These are phyloP conservation scores for Ogataea trehalophila DNA, from an alignment of 805 yeast genomes.

Conservation along the genomic window DNA sequence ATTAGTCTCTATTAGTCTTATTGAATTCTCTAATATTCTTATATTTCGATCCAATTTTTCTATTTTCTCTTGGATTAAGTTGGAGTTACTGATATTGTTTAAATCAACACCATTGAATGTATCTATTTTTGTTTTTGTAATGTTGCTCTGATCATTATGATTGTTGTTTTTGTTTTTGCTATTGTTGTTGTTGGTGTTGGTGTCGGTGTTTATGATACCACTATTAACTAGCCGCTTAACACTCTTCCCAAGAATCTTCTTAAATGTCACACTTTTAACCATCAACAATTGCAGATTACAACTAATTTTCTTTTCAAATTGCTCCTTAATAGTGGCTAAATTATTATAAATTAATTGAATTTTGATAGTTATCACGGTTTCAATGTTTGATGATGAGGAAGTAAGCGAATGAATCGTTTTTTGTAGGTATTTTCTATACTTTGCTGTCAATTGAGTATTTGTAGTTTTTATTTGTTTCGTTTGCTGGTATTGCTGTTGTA, in stretches of 20 bases:
- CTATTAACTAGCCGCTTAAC: no score
- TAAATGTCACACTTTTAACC: conserved; percentile 1
- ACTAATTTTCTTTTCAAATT: conserved; percentile 13
- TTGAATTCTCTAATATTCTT: conserved; percentile 61
- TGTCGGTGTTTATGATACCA: not conserved
- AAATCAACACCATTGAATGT: not conserved
- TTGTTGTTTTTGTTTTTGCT: not conserved
- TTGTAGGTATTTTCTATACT: conserved; percentile 19
- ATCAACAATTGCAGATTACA: conserved; percentile 8
- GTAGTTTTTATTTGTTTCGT: conserved; percentile 17
- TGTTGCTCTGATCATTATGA: not conserved
- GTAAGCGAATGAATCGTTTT: conserved; percentile 16
- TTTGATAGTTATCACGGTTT: conserved; percentile 20
- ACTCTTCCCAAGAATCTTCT: not conserved
- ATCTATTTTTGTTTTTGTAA: not conserved
- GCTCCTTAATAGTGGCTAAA: conserved; percentile 22
- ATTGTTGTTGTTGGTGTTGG: not conserved
- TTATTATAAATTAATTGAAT: conserved; percentile 28
- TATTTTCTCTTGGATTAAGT: conserved; percentile 46
- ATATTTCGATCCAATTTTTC: conserved; percentile 70
- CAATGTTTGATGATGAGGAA: conserved; percentile 10
- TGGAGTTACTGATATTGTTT: not conserved
- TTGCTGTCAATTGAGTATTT: conserved; percentile 17
- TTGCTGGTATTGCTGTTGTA: conserved; percentile 22
- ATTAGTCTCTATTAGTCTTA: conserved; percentile 31